Base-by-base conservation (phyloP, 2,329 filamentous ascomycete genomes). In the Intubia oerlemansii region DNA sequence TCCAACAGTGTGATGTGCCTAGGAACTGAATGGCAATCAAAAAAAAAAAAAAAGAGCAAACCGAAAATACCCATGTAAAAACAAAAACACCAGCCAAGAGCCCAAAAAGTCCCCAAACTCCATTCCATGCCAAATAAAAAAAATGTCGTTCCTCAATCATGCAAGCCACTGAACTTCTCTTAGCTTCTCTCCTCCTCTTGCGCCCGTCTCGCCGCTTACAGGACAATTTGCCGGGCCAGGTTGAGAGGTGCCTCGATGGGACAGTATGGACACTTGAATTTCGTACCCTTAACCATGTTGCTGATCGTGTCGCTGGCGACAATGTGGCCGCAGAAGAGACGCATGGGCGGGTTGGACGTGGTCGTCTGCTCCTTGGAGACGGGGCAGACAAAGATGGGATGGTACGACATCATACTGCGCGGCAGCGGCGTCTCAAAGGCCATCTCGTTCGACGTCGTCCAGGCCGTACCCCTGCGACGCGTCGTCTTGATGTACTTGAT, bases 211-310 rank as follows among this genome's bases (percentile, higher is more conserved):
- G n/a, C n/a, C n/a, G n/a, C n/a, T n/a, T n/a, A n/a, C n/a, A n/a
- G n/a, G n/a, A n/a, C n/a, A 25, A 88, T 74, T 46, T 73, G 70
- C 40, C 58, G 64, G 6, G 82, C 80, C 31, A 93, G 81, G 38
- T 67, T 70, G 2, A 77, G 57, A 38, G 73, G 61, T 25, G 80
- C 81, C 50, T 95, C 85, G 17, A 56, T 69, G 0, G 88, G 88
- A 45, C 88, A 98, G 46, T 98, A 98, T 0, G 88, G 88, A 43
- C 88, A 98, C 50, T 98, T 98, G 59, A 90, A 90, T 34, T 75
- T 59, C 24, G 57, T 64, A 1, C 75, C 74, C 51, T 90, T 91
- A 31, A 72, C 72, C 24, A 95, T 59, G 43, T 71, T 72, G 34
- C 76, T 67, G 28, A 98, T 54, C 19, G 75, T 82, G 43, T 93